phyloP scores from a whole-genome alignment of 129 eudicot genomes.

The Tanacetum coccineum region DNA sequence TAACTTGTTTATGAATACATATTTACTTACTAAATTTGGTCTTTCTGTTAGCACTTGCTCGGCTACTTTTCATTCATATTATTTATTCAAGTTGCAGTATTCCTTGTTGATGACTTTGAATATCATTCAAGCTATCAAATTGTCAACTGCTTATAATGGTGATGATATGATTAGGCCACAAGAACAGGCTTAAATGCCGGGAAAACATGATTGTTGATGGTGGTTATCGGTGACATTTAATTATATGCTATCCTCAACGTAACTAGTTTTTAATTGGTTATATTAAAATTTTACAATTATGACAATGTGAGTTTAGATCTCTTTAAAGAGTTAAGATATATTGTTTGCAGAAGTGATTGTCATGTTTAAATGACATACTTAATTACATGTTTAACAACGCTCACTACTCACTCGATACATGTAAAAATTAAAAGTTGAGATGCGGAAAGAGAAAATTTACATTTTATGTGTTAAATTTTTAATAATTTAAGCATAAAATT shows the following conservation, averaged over 20 bases:
- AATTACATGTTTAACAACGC: too few species aligned
- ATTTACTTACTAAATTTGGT: background rate
- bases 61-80: background rate
- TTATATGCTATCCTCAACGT: constrained; percentile 11
- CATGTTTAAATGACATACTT: too few species aligned
- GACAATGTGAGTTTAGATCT: too few species aligned
- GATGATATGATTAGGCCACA: constrained; percentile 15
- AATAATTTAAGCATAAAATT: too few species aligned
- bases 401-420: too few species aligned
- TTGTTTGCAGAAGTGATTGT: too few species aligned
- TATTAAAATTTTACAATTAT: too few species aligned
- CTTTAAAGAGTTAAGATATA: too few species aligned
- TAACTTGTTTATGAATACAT: background rate
- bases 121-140: constrained; percentile 23
- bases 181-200: constrained; percentile 25
- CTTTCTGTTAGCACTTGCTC: background rate
- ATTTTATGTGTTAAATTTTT: too few species aligned
- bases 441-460: too few species aligned
- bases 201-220: constrained; percentile 30
- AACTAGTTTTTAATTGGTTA: too few species aligned
- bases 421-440: too few species aligned
- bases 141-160: constrained; percentile 25
- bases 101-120: constrained; percentile 16
- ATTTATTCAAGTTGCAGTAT: constrained; percentile 21
- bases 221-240: constrained; percentile 17